Percentiles rank a stretch among this genome's conserved stretches.
Evolutionary conservation across 2,329 filamentous ascomycete species (phyloP).

Genomic region (Lachnellula subtilissima): DNA sequence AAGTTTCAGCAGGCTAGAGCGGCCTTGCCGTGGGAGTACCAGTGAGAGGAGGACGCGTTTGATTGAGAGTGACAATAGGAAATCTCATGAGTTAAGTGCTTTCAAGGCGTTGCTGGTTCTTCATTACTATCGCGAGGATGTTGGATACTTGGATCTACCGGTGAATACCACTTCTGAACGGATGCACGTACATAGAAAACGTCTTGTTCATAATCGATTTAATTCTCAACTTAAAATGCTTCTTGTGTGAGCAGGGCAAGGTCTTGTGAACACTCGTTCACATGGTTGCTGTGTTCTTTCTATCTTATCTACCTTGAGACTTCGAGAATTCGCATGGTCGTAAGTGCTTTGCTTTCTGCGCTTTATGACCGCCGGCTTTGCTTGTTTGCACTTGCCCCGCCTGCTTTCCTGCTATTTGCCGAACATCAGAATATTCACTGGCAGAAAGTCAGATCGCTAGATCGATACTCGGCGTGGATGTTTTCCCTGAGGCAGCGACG

Average conservation of each 20-base stretch:
- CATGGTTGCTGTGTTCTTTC: too few species aligned
- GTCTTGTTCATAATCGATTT: too few species aligned
- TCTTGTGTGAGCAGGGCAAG: too few species aligned
- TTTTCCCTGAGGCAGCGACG: background rate
- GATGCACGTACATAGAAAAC: too few species aligned
- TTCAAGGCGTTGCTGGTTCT: background rate
- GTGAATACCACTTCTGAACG: too few species aligned
- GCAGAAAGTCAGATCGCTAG: background rate
- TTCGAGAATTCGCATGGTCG: too few species aligned
- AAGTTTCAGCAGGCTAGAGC: background rate
- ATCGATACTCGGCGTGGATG: background rate
- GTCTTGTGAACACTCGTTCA: too few species aligned
- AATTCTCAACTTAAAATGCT: too few species aligned
- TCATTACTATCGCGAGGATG: background rate
- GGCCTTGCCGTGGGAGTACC: background rate
- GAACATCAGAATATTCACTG: background rate
- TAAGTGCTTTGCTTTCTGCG: too few species aligned
- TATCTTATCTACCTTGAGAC: too few species aligned
- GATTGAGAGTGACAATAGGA: background rate
- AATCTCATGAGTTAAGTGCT: background rate
- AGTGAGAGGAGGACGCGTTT: too few species aligned
- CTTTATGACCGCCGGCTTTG: too few species aligned
- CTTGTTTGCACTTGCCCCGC: background rate
- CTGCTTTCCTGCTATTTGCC: background rate
- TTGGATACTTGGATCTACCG: background rate